Evolutionary conservation across 164 flowering plant genomes (phyloP).

Genomic region (Santalum album): DNA sequence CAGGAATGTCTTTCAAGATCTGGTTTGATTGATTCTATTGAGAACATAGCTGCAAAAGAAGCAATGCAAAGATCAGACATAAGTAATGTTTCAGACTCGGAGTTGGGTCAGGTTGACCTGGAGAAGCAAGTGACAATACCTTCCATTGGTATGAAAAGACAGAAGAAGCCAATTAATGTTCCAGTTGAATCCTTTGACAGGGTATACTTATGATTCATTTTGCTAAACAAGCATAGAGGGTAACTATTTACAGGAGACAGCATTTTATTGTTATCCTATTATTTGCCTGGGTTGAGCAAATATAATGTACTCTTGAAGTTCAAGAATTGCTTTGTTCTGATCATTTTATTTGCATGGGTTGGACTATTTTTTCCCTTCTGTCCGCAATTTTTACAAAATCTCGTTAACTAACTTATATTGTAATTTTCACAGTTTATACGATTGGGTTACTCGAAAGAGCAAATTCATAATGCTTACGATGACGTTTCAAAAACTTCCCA

Average conservation of each 20-base stretch:
- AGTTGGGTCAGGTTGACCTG: slow-evolving; percentile 12
- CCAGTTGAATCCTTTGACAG: slow-evolving; percentile 45
- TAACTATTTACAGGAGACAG: not conserved
- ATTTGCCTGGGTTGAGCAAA: too few relatives aligned
- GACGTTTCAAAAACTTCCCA: slow-evolving; percentile 33
- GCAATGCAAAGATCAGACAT: slow-evolving; percentile 12
- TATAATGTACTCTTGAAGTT: too few relatives aligned
- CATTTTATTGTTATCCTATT: not conserved
- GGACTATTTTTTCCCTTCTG: too few relatives aligned
- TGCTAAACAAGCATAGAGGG: not conserved
- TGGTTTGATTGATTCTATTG: slow-evolving; percentile 38
- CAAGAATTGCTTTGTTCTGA: too few relatives aligned
- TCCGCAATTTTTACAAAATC: too few relatives aligned
- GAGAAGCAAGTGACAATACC: slow-evolving; percentile 16
- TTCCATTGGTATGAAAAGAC: slow-evolving; percentile 12
- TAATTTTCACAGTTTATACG: slow-evolving; percentile 29
- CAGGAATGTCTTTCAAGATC: slow-evolving; percentile 72
- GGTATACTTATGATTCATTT: slow-evolving; percentile 21
- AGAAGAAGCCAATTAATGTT: slow-evolving; percentile 30
- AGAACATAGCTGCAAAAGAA: slow-evolving; percentile 12
- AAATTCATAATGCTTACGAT: slow-evolving; percentile 31
- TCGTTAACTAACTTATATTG: too few relatives aligned
- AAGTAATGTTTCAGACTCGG: slow-evolving; percentile 14
- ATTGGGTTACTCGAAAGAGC: slow-evolving; percentile 49
- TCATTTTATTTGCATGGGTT: too few relatives aligned